Evolutionary conservation across 371 early-diverging fungal genomes (phyloP), one percentile per base, ranked within the genome.

Genomic region (Zopfochytrium polystomum): DNA sequence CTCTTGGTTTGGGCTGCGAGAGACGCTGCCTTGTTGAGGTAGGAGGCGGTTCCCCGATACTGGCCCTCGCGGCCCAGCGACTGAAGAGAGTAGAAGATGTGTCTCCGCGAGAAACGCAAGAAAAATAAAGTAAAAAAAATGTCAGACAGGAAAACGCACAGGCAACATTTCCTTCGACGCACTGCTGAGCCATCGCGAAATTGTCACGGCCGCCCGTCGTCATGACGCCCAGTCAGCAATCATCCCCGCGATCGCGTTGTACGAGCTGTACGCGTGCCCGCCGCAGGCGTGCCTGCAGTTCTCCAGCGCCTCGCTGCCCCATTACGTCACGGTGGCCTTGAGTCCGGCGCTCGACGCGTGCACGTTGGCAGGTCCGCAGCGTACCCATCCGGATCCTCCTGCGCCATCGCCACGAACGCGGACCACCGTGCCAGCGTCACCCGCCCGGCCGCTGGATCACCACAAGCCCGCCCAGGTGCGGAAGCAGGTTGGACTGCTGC

Each of bases 261-360:
- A n/a, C n/a, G n/a, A n/a, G n/a, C n/a, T n/a, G n/a, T 0, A 90
- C 5, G 91, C 90, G 52, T 90, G 89, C 32, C 92, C 91, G 60
- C 92, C 92, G 70, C 87, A 65, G 65, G 84, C 76, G 60, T 86
- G 77, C 63, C 84, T 76, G 64, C 85, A 84, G 3, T 86, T 87
- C 60, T 90, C 91, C 60, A 92, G 82, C 20, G 85, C 86, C 13
- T 83, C 83, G 9, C 83, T 70, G 25, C 81, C 85, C 59, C 86
- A 73, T 9, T 83, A 85, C 0, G 90, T 89, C 27, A 84, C 81
- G 74, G 86, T 80, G 33, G 84, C 79, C 78, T 93, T 93, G 52
- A 93, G 80, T 18, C 89, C 90, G 1, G 90, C 88, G 0, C 87
- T 85, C 56, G 84, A 83, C 25, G 90, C 90, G 67, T 93, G 93